Base-by-base conservation (phyloP, 768 basidiomycete species). In the Coprinellus micaceus region DNA sequence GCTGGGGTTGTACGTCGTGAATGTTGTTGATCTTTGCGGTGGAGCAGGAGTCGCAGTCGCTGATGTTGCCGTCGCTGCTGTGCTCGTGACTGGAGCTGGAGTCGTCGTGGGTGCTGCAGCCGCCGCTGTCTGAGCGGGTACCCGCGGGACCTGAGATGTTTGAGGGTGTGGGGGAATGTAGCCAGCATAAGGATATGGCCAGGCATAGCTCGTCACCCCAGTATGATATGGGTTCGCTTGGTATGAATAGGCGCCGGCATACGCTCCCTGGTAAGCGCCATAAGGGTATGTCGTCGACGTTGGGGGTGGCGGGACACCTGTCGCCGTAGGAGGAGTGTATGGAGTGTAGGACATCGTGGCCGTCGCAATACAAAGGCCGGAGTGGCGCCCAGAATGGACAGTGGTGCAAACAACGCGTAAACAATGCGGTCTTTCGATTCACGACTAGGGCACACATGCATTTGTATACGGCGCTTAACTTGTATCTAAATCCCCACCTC, bases 131-230 rank as follows among this genome's bases (percentile, higher is more conserved):
- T 66, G 67, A n/a, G 66, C 46, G 6, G 46, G 54, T 22, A 36
- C 39, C 24, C 47, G 17, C 43, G 51, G 74, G 46, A 70, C 73
- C 56, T 75, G 78, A 30, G 72, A 74, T 48, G 58, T 57, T 21
- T 65, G 61, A 6, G 60, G 60, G 22, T 63, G 75, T 49, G 76
- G 78, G 22, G 77, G 74, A 21, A 77, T 76, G 70, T 86, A 87
- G 62, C 77, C 76, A 64, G 88, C 40, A 19, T 43, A 88, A 22
- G 82, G 77, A 67, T 88, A 89, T 1, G 85, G 80, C 86, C 88
- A 89, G 26, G 83, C 84, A 66, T 88, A 89, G 52, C 86, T 78
- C 15, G 85, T 82, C 41, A 88, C 82, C 13, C 84, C 85, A 13
- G 86, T 78, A 57, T 84, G 79, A 60, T 88, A 87, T 21, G 70